Evolutionary conservation across 148 eudicot species (phyloP), one percentile per base, ranked within the genome.

Genomic region (Salicornia ramosissima): DNA sequence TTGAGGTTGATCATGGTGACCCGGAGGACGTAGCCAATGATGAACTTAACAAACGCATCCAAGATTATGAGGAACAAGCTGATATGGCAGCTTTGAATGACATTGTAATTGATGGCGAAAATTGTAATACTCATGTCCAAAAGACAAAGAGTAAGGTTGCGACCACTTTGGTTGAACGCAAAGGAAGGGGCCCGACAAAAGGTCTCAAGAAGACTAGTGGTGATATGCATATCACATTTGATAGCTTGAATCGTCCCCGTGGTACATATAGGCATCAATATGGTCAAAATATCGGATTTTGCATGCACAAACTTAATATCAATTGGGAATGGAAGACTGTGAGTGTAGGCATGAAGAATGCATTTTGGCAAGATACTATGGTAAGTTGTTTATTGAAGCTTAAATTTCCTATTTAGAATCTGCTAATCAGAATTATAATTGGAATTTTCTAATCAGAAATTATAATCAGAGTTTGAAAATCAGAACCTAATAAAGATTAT

Each of bases 241-340:
- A n/a, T n/a, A n/a, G n/a, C n/a, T n/a, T n/a, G n/a, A n/a, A n/a
- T n/a, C n/a, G n/a, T n/a, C n/a, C n/a, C n/a, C n/a, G n/a, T n/a
- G 67, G 51, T 14, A n/a, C 2, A 42, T 64, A 26, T 28, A 47
- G 51, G 31, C 31, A 9, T n/a, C 24, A 64, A 64, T 42, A 19
- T 42, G 67, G 31, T 5, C 67, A 64, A 22, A 46, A 64, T 39
- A 6, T 64, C 14, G 50, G 67, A 2, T 34, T 64, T 64, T 64
- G 67, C 47, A 39, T 62, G 47, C 46, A 28, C 9, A 62, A 39
- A 16, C 24, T 36, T 2, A 62, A 62, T 16, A 62, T 62, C 2
- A 62, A 62, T 4, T 62, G 15, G 66, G 43, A 62, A 19, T 62
- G 66, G 66, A 62, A 62, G 28, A 45, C 12, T 39, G 66, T 62